These are phyloP conservation scores for Papilionanthe hybrid DNA, from an alignment of 116 monocot genomes.

Conservation along the genomic window DNA sequence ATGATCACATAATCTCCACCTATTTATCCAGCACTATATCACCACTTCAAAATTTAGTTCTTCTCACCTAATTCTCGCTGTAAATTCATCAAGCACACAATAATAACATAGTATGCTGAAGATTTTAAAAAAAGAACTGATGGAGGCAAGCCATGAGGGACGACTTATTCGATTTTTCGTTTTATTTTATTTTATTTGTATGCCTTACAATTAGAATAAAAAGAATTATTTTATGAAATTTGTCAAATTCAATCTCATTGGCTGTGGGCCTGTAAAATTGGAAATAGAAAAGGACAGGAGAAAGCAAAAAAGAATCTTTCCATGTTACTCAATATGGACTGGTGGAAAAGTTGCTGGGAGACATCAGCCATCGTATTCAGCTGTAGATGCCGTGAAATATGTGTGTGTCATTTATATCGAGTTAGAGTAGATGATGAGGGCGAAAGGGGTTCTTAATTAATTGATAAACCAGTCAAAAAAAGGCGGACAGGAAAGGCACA, in stretches of 20 bases:
- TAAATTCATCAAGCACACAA: too few relatives aligned
- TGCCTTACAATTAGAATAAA: too few relatives aligned
- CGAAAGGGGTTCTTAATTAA: slow-evolving; percentile 2
- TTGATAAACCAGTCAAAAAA: slow-evolving; percentile 12
- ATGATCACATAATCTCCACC: too few relatives aligned
- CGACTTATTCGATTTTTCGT: too few relatives aligned
- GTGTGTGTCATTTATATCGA: neutral
- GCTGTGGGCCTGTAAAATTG: slow-evolving; percentile 14
- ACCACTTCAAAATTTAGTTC: too few relatives aligned
- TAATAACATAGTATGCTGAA: too few relatives aligned
- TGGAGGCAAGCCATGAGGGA: too few relatives aligned
- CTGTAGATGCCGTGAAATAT: neutral
- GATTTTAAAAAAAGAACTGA: too few relatives aligned
- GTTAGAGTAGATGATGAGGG: slow-evolving; percentile 1
- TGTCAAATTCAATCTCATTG: neutral
- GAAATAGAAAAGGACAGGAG: slow-evolving; percentile 13
- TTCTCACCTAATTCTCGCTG: too few relatives aligned
- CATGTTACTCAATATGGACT: slow-evolving; percentile 18
- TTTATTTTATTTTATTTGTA: too few relatives aligned
- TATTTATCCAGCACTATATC: too few relatives aligned
- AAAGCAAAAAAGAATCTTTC: slow-evolving; percentile 22
- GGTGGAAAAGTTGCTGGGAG: neutral
- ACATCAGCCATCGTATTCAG: slow-evolving; percentile 4
- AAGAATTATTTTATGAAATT: too few relatives aligned
- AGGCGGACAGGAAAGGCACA: slow-evolving; percentile 1